These are phyloP conservation scores for Orychophragmus violaceus DNA, from an alignment of 345 rosid species.

Conservation along the genomic window DNA sequence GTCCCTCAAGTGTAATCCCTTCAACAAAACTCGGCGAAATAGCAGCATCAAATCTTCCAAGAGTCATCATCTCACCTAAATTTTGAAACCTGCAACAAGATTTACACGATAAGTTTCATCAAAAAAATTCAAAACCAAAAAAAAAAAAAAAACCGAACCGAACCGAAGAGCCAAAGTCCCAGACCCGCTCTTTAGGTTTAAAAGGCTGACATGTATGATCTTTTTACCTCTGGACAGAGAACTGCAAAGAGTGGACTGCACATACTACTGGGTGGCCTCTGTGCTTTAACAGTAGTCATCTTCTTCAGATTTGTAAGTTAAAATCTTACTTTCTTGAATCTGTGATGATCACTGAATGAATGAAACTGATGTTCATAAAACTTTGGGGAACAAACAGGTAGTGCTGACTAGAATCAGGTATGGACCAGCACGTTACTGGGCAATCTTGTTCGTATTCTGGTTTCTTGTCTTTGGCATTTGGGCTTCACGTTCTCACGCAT, in stretches of 20 bases:
- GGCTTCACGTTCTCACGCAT: constrained; percentile 64
- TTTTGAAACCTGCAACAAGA: constrained; percentile 64
- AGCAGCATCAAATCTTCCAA: constrained; percentile 83
- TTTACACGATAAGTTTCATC: too few relatives aligned
- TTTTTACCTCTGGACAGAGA: constrained; percentile 45
- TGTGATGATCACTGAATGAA: too few relatives aligned
- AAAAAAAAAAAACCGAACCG: too few relatives aligned
- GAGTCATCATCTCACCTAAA: constrained; percentile 93
- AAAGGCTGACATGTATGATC: too few relatives aligned
- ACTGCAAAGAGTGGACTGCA: constrained; percentile 90
- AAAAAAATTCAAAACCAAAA: too few relatives aligned
- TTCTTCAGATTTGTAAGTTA: too few relatives aligned
- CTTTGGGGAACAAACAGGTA: too few relatives aligned
- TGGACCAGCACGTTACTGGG: constrained; percentile 98
- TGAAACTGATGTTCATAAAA: too few relatives aligned
- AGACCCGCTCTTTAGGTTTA: background rate
- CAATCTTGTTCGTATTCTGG: constrained; percentile 90
- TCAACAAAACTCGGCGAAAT: constrained; percentile 83
- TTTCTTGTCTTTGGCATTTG: constrained; percentile 94
- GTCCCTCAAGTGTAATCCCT: constrained; percentile 51
- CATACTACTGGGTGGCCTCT: constrained; percentile 80
- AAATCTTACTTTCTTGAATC: too few relatives aligned
- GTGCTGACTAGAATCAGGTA: constrained; percentile 85
- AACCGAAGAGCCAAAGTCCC: too few relatives aligned
- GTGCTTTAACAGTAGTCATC: constrained; percentile 83